Conservation (phyloP, 805 yeast genomes). For the Metschnikowia lachancei region DNA sequence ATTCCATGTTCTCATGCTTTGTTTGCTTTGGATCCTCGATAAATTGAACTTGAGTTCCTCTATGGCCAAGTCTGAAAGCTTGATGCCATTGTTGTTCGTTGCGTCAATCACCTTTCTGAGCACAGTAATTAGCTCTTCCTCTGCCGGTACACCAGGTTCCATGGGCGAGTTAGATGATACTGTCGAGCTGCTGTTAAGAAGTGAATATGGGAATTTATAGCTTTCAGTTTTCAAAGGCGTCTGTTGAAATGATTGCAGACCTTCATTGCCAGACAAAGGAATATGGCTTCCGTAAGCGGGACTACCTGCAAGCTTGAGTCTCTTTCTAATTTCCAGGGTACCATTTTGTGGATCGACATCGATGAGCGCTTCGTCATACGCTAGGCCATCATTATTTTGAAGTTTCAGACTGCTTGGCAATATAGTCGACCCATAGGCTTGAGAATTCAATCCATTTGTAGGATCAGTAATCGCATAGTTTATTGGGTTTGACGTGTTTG, state of each 20-base stretch:
- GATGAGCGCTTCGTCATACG: background rate
- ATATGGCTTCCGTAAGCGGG: background rate
- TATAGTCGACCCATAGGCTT: background rate
- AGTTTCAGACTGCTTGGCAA: constrained; percentile 3
- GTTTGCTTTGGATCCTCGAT: constrained; percentile 15
- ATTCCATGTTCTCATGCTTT: constrained; percentile 2
- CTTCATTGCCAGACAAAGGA: background rate
- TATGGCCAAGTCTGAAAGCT: constrained; percentile 20
- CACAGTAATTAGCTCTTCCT: constrained; percentile 17
- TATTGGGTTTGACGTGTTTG: constrained; percentile 6
- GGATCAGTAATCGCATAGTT: background rate
- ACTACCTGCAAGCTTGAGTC: background rate
- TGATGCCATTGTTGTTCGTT: constrained; percentile 18
- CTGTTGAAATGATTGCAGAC: background rate
- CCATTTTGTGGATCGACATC: background rate
- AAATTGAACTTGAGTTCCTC: constrained; percentile 29
- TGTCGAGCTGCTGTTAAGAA: constrained; percentile 1
- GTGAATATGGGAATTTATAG: constrained; percentile 5
- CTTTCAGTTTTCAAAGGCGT: background rate
- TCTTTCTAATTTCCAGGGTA: constrained; percentile 1
- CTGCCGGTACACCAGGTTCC: background rate
- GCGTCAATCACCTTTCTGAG: constrained; percentile 23
- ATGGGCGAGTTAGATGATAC: background rate
- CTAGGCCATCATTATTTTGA: background rate
- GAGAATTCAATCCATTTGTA: background rate